phyloP scores from a whole-genome alignment of 2,329 filamentous ascomycete genomes.

The Epicoccum nigrum region DNA sequence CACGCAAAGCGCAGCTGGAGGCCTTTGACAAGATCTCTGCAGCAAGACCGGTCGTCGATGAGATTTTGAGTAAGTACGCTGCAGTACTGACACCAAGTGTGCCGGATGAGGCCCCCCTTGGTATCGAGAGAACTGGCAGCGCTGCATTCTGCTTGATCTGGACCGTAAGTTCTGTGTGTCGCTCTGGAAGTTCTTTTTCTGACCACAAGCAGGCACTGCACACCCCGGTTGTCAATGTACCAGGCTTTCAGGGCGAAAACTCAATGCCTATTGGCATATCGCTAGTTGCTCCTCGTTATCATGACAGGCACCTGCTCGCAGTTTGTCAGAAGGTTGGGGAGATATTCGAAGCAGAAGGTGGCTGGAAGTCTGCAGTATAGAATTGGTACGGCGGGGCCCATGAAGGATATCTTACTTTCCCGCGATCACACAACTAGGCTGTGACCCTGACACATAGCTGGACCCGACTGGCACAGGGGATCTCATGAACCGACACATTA shows the following conservation, averaged over 20 bases:
- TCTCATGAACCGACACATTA: too few species aligned
- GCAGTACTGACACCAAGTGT: slow-evolving; percentile 65
- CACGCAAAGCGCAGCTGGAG: slow-evolving; percentile 57
- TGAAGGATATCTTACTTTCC: too few species aligned
- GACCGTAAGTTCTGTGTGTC: slow-evolving; percentile 44
- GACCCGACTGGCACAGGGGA: too few species aligned
- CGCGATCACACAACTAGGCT: too few species aligned
- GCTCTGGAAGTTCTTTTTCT: not conserved
- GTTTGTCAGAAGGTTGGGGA: slow-evolving; percentile 37
- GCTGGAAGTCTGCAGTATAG: too few species aligned
- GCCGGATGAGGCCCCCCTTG: slow-evolving; percentile 64
- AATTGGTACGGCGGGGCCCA: too few species aligned
- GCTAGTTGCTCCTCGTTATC: slow-evolving; percentile 52
- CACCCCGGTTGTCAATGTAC: slow-evolving; percentile 67
- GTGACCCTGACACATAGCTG: too few species aligned
- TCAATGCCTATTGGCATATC: slow-evolving; percentile 66
- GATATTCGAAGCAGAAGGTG: slow-evolving; percentile 39
- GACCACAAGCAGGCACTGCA: slow-evolving; percentile 53
- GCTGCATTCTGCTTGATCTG: slow-evolving; percentile 59
- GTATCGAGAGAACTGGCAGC: slow-evolving; percentile 61
- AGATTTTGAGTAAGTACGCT: slow-evolving; percentile 58
- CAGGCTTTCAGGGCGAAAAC: slow-evolving; percentile 64
- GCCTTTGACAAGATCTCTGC: slow-evolving; percentile 63
- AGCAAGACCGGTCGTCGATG: slow-evolving; percentile 62
- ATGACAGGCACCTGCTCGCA: slow-evolving; percentile 37